Base-by-base conservation (phyloP, 768 basidiomycete species). In the Suillus cothurnatus region DNA sequence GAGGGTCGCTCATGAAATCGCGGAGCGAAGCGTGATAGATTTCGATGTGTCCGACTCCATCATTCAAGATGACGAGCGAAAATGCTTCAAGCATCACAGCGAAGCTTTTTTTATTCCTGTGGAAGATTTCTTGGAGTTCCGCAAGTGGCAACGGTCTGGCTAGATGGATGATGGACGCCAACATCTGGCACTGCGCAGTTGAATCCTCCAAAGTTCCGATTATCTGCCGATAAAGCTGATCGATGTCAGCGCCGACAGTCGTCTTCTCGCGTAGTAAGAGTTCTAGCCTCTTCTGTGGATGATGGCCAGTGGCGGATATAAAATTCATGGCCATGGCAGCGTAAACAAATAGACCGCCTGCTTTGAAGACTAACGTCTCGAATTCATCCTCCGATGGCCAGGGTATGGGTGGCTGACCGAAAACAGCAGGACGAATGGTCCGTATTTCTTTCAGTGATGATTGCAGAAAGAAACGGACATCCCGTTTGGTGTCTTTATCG, bases 311-410 rank as follows among this genome's bases (percentile, higher is more conserved):
- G 28, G 50, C 17, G 17, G 50, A 52, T 28, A 52, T 19, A 7
- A 52, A 31, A 19, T 52, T 52, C 4, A 26, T 28, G 14, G n/a
- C 49, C 49, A 28, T 50, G 2, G 26, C 59, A 4, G 71, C 65
- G 31, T 70, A 71, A 2, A 71, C 45, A 31, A 70, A 71, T 2
- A 63, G 57, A 11, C 66, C 71, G 3, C 28, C 61, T 6, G 69
- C 68, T 19, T 63, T 65, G 0, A 60, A 58, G 3, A 64, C 65
- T n/a, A 71, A 61, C 1, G 64, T 53, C 9, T 70, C 67, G 7
- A 71, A 38, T 19, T 62, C 69, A 32, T 65, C 63, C 12, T 61
- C 64, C 15, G 66, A 68, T 6, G 71, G 71, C 71, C 71, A 71
- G 1, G 64, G 57, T 1, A 58, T 47, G 3, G 65, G 57, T 3